Percentiles rank a stretch among this genome's conserved stretches.
Evolutionary conservation across 257 asterid species (phyloP).

Genomic region (Henckelia pumila): DNA sequence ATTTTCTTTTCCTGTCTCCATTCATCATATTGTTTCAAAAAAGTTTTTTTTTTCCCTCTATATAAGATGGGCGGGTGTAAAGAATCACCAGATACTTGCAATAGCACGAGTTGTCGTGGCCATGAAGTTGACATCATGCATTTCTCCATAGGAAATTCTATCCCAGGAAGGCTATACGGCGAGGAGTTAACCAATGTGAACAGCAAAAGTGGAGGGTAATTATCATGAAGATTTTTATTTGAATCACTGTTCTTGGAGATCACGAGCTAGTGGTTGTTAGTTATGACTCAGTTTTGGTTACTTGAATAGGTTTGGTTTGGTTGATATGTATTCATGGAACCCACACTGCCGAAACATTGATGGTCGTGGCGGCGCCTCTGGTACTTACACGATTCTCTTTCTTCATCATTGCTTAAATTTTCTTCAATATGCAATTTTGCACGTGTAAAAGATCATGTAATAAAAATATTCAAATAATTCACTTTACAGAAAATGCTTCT

Average conservation of each 20-base stretch:
- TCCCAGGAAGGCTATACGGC: slow-evolving; percentile 84
- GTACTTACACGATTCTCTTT: slow-evolving; percentile 35
- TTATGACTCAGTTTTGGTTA: slow-evolving; percentile 18
- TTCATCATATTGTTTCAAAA: no score
- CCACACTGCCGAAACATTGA: slow-evolving; percentile 70
- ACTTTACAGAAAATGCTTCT: slow-evolving; percentile 59
- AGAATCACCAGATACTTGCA: slow-evolving; percentile 66
- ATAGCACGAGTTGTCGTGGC: slow-evolving; percentile 63
- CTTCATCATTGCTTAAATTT: not conserved
- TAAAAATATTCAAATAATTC: slow-evolving; percentile 9
- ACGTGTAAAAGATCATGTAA: slow-evolving; percentile 6
- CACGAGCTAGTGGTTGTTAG: not conserved
- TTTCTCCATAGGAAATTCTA: slow-evolving; percentile 78
- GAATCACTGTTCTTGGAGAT: not conserved
- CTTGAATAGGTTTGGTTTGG: slow-evolving; percentile 54
- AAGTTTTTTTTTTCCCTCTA: slow-evolving; percentile 19
- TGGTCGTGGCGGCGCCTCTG: slow-evolving; percentile 52
- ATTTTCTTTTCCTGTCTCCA: not conserved
- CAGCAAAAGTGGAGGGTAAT: slow-evolving; percentile 55
- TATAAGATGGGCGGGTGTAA: slow-evolving; percentile 90
- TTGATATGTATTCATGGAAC: slow-evolving; percentile 79
- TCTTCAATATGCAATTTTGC: no score
- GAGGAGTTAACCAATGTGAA: slow-evolving; percentile 44
- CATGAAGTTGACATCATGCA: slow-evolving; percentile 89
- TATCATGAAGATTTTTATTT: not conserved